Percentiles rank a stretch among this genome's conserved stretches.
These are phyloP conservation scores for Daedalea quercina DNA, from an alignment of 768 basidiomycete genomes.

Conservation along the genomic window DNA sequence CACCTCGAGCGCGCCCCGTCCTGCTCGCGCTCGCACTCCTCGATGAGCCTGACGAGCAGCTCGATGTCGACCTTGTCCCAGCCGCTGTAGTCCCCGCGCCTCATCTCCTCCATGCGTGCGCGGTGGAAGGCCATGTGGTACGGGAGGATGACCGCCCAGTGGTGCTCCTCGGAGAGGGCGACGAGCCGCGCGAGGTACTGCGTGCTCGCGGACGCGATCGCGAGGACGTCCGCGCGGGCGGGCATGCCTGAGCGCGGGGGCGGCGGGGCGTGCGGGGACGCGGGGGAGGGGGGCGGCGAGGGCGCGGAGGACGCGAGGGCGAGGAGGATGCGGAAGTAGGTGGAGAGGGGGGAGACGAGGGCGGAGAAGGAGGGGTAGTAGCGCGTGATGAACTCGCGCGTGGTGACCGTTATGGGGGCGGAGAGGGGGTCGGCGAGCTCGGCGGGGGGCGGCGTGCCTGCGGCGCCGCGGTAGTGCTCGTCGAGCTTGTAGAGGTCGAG, in stretches of 20 bases:
- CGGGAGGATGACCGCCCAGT: background rate
- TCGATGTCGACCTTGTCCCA: background rate
- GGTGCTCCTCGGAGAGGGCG: background rate
- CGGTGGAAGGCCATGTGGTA: conserved; percentile 2
- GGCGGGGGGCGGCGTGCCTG: background rate
- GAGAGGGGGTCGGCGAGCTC: background rate
- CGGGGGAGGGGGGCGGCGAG: background rate
- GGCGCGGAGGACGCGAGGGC: background rate
- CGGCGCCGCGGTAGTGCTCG: background rate
- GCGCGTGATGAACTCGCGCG: conserved; percentile 1
- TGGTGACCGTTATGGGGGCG: background rate
- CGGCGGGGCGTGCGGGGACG: background rate
- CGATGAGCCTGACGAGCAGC: background rate
- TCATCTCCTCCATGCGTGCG: background rate
- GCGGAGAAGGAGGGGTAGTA: conserved; percentile 1
- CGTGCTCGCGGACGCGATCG: background rate
- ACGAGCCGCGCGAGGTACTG: conserved; percentile 1
- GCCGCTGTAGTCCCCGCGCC: background rate
- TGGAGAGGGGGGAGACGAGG: background rate
- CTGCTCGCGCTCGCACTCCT: background rate
- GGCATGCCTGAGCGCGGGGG: background rate
- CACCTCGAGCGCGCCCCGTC: too few relatives aligned
- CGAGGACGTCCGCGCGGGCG: background rate
- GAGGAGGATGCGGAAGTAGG: conserved; percentile 3
- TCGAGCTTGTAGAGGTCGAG: conserved; percentile 3